Percentiles rank a stretch among this genome's conserved stretches.
phyloP scores from a whole-genome alignment of 176 grass and related monocot species.

The Oryza glaberrima region DNA sequence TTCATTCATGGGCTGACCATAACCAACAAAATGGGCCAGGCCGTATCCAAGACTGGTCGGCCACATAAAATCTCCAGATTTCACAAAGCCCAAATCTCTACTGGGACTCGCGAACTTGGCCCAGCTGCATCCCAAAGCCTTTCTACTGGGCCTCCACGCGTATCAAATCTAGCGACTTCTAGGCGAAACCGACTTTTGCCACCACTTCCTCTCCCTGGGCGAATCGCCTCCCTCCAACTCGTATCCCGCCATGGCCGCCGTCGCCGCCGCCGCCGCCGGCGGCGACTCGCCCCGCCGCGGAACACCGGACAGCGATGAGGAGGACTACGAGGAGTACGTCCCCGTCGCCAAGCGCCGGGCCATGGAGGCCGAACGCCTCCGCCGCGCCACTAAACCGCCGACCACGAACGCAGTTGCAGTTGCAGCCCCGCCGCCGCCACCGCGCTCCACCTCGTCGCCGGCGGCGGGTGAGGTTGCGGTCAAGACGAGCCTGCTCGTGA shows the following conservation, averaged over 20 bases:
- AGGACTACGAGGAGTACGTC: constrained; percentile 55
- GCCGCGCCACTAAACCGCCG: constrained; percentile 12
- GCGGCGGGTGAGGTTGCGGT: neutral
- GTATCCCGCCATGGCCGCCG: neutral
- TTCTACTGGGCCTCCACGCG: too few relatives aligned
- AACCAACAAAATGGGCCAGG: too few relatives aligned
- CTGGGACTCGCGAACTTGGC: too few relatives aligned
- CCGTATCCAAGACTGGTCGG: too few relatives aligned
- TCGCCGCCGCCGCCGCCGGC: neutral
- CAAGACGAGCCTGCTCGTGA: constrained; percentile 57
- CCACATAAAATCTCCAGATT: neutral
- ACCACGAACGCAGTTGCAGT: neutral
- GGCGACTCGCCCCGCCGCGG: neutral
- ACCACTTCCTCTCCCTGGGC: too few relatives aligned
- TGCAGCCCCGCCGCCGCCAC: neutral
- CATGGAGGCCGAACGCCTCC: constrained; percentile 51
- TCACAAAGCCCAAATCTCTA: neutral
- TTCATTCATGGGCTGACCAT: too few relatives aligned
- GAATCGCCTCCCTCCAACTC: too few relatives aligned
- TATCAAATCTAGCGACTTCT: too few relatives aligned
- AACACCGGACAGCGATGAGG: constrained; percentile 14
- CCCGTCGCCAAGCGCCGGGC: constrained; percentile 55
- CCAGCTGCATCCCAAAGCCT: too few relatives aligned
- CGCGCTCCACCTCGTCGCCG: neutral
- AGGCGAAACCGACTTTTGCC: too few relatives aligned